Base-by-base conservation (phyloP, 345 rosid genomes). In the Brassica carinata region DNA sequence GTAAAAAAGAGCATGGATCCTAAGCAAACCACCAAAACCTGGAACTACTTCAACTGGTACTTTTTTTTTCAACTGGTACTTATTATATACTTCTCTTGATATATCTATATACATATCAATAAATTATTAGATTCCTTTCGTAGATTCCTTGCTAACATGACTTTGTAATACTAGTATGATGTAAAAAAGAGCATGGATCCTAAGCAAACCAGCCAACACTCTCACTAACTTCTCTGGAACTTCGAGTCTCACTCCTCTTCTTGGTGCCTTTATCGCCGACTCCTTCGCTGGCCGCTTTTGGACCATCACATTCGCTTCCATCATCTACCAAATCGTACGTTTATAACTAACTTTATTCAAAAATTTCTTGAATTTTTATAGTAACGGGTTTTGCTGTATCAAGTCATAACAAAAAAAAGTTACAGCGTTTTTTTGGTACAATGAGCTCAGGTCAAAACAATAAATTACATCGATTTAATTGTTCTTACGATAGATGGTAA, bases 31-130 rank as follows among this genome's bases (percentile, higher is more conserved):
- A 67, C 88, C 36, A 89, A 85, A 74, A 86, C 88, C 19, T 93
- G 92, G 93, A 88, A 81, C 61, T 93, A 91, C 84, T 93, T 93
- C 84, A 93, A 93, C 77, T 93, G 97, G 97, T 81, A 81, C 8
- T 36, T 67, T 23, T 23, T 23, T 23, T 23, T 23, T 23, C 26
- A 23, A 23, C 26, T 23, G 26, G 26, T 23, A 23, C 26, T 23
- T 23, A 1, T 18, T 40, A 4, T 40, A 40, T 59, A 61, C 19
- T 13, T 59, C 11, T 58, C 8, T 38, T 10, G 0, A 66, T 40
- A 4, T 34, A 31, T 31, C 5, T 34, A 5, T 34, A 6, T 34
- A 30, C 1, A 30, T 29, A 51, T 65, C 13, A 17, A 15, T 29
- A 23, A 48, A 11, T 53, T 19, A 17, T 17, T 13, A 65, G 33